Evolutionary conservation across 1,139 yeast species (phyloP).

Genomic region (Ashbya aceris): DNA sequence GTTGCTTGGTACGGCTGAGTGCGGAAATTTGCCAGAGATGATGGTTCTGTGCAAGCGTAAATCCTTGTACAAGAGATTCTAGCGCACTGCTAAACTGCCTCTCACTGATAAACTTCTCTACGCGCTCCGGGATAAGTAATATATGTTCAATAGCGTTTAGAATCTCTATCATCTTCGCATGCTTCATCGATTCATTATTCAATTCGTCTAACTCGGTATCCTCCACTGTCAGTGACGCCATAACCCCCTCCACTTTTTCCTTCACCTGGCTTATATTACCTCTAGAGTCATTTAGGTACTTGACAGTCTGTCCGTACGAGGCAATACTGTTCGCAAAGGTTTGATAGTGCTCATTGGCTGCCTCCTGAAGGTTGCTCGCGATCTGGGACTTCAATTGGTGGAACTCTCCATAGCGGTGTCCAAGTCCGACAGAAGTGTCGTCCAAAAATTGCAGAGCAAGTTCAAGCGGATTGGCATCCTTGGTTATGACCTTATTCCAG

Average conservation of each 20-base stretch:
- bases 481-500: slow-evolving; percentile 34
- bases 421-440: slow-evolving; percentile 80
- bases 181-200: slow-evolving; percentile 52
- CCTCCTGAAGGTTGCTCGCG: slow-evolving; percentile 48
- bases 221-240: slow-evolving; percentile 44
- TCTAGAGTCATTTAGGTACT: slow-evolving; percentile 26
- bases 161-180: slow-evolving; percentile 62
- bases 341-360: slow-evolving; percentile 78
- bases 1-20: slow-evolving; percentile 46
- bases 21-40: slow-evolving; percentile 57
- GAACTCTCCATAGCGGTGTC: slow-evolving; percentile 58
- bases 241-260: slow-evolving; percentile 33
- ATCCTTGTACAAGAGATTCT: slow-evolving; percentile 48
- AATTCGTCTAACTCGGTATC: slow-evolving; percentile 53
- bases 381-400: slow-evolving; percentile 45
- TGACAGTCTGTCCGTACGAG: slow-evolving; percentile 54
- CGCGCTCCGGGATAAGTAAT: slow-evolving; percentile 47
- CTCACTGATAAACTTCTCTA: slow-evolving; percentile 58
- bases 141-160: slow-evolving; percentile 61
- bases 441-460: slow-evolving; percentile 74
- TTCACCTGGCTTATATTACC: slow-evolving; percentile 23
- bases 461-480: slow-evolving; percentile 68
- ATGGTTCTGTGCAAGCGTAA: slow-evolving; percentile 47
- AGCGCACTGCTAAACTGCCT: slow-evolving; percentile 67
- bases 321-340: slow-evolving; percentile 79